These are phyloP conservation scores for Echria macrotheca DNA, from an alignment of 495 filamentous ascomycete species.

Conservation along the genomic window DNA sequence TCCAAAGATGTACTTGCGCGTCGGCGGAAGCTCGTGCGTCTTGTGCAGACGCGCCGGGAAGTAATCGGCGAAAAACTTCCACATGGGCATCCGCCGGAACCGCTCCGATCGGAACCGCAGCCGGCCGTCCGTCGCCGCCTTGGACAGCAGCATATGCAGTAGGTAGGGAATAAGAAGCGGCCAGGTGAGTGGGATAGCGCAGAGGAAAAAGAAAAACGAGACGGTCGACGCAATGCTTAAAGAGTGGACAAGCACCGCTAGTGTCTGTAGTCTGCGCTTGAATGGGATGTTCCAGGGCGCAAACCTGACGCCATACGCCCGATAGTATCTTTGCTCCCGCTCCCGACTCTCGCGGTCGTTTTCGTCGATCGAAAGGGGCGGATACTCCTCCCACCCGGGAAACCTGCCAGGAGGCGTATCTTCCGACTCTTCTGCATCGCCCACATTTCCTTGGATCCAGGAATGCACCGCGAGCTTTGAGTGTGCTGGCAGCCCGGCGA, in stretches of 20 bases:
- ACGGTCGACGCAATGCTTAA: conserved; percentile 70
- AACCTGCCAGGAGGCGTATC: too few species aligned
- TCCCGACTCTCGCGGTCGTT: conserved; percentile 15
- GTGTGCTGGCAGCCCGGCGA: too few species aligned
- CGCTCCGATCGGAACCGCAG: conserved; percentile 67
- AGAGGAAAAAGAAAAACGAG: conserved; percentile 84
- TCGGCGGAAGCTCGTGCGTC: conserved; percentile 68
- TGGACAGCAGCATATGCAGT: conserved; percentile 75
- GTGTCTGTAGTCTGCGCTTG: conserved; percentile 78
- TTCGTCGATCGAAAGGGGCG: conserved; percentile 12
- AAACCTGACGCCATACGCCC: conserved; percentile 56
- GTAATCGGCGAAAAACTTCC: conserved; percentile 87
- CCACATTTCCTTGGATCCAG: too few species aligned
- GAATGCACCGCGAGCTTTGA: too few species aligned
- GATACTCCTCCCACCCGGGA: conserved; percentile 14
- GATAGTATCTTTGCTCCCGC: conserved; percentile 15
- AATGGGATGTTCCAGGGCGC: conserved; percentile 85
- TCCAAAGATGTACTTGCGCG: conserved; percentile 94
- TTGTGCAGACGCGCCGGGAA: conserved; percentile 87
- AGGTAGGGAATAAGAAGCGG: conserved; percentile 88
- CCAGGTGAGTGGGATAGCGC: conserved; percentile 86
- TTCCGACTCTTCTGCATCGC: too few species aligned
- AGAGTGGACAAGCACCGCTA: conserved; percentile 79
- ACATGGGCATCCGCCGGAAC: conserved; percentile 67
- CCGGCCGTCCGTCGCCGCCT: conserved; percentile 64